Base-by-base conservation (phyloP, 805 yeast genomes). In the Sungouiella thailandica region DNA sequence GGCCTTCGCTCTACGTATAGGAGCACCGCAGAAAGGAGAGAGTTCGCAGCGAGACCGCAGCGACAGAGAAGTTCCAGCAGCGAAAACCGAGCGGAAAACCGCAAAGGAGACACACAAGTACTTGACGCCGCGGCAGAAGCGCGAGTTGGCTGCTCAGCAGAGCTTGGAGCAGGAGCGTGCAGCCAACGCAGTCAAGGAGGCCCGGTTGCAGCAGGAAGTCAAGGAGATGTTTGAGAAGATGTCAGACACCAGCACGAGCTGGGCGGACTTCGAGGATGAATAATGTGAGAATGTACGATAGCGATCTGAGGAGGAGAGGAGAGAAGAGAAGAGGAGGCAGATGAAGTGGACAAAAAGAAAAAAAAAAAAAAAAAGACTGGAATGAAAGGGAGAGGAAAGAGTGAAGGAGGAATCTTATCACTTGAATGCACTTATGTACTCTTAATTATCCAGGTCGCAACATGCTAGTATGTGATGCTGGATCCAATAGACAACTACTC, bases 221-320 rank as follows among this genome's bases (percentile, higher is more conserved):
- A 40, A 44, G 32, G 43, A 48, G 25, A 40, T 56, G 52, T 52
- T 58, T 20, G 58, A 49, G 23, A 50, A 55, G 39, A 43, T 60
- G 43, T 52, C 44, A 28, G 50, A 57, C 31, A 53, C 51, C 25
- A 40, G 52, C 19, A 40, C 48, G 28, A 58, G 49, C 38, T 60
- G 65, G 65, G 62, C 64, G 12, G 59, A 52, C 36, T 44, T 59
- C 30, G 62, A 55, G 29, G 60, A 56, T 31, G 49, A 38, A 25
- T 20, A 23, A n/a, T 31, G 19, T 15, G 29, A n/a, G n/a, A n/a
- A n/a, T n/a, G n/a, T n/a, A n/a, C n/a, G n/a, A n/a, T n/a, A n/a
- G n/a, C n/a, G n/a, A n/a, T n/a, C n/a, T n/a, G n/a, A n/a, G n/a
- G n/a, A n/a, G n/a, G n/a, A n/a, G n/a, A n/a, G n/a, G n/a, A n/a